These are phyloP conservation scores for Gloeostereum incarnatum DNA, from an alignment of 768 basidiomycete genomes.

Conservation along the genomic window DNA sequence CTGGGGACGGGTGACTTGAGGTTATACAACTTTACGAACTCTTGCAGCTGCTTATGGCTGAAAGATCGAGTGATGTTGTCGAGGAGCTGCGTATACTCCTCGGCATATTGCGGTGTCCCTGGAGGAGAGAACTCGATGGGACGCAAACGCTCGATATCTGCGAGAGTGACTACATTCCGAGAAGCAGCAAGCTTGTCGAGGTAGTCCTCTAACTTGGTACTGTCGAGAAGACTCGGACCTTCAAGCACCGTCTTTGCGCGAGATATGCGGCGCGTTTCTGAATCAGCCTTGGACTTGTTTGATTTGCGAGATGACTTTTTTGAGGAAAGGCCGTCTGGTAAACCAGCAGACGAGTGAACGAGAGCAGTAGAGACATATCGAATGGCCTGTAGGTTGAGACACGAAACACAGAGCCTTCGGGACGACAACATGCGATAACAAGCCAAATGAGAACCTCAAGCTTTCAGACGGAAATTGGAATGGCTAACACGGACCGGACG, in stretches of 20 bases:
- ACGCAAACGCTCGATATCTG: slow-evolving; percentile 52
- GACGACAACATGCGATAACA: too few species aligned
- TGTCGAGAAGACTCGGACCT: slow-evolving; percentile 26
- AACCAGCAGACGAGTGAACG: background rate
- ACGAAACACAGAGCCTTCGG: background rate
- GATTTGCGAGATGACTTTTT: too few species aligned
- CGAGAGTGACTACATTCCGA: slow-evolving; percentile 39
- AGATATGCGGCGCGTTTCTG: too few species aligned
- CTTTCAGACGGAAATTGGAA: too few species aligned
- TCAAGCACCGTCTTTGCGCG: too few species aligned
- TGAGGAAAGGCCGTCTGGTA: too few species aligned
- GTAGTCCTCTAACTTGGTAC: slow-evolving; percentile 43
- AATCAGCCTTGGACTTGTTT: too few species aligned
- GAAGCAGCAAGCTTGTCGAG: slow-evolving; percentile 42
- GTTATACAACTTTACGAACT: slow-evolving; percentile 41
- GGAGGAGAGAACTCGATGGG: slow-evolving; percentile 30
- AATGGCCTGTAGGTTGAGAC: background rate
- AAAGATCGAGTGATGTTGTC: slow-evolving; percentile 53
- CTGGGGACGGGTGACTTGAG: slow-evolving; percentile 20
- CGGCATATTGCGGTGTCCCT: slow-evolving; percentile 36
- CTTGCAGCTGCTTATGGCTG: slow-evolving; percentile 48
- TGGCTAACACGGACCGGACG: too few species aligned
- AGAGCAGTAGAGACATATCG: background rate
- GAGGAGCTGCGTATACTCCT: slow-evolving; percentile 42
- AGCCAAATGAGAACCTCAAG: too few species aligned